These are phyloP conservation scores for Fusarium tuaranense DNA, from an alignment of 2,329 filamentous ascomycete species.

Conservation along the genomic window DNA sequence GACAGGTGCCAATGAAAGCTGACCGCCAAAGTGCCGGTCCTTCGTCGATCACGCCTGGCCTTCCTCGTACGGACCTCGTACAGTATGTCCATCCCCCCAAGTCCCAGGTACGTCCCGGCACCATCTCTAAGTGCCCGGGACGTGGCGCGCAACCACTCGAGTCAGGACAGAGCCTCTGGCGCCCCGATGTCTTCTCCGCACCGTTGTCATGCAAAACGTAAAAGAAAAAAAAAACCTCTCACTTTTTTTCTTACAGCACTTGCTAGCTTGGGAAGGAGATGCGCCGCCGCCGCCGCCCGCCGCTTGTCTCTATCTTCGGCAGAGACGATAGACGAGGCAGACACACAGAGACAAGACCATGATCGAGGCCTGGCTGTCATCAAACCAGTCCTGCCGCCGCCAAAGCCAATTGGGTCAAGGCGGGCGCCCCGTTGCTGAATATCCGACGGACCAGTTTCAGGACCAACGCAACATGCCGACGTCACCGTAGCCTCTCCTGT, in stretches of 20 bases:
- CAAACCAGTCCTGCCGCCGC: constrained; percentile 2
- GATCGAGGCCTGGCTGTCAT: constrained; percentile 17
- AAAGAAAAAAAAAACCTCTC: constrained; percentile 24
- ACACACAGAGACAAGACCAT: constrained; percentile 5
- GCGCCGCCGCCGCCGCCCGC: not conserved
- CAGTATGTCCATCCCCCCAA: constrained; percentile 9
- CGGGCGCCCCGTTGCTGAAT: constrained; percentile 26
- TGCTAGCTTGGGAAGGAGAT: not conserved
- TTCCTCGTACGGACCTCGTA: constrained; percentile 25
- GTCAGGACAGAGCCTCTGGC: constrained; percentile 22
- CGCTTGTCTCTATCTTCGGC: not conserved
- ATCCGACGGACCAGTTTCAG: constrained; percentile 43
- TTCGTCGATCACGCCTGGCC: constrained; percentile 34
- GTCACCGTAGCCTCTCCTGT: constrained; percentile 24
- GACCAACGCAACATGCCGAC: constrained; percentile 33
- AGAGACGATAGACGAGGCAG: not conserved
- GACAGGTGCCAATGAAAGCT: constrained; percentile 24
- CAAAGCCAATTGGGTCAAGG: constrained; percentile 28
- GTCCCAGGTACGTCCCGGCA: constrained; percentile 15
- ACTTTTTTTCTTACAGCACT: constrained; percentile 4
- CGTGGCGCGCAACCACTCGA: constrained; percentile 32
- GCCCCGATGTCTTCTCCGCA: constrained; percentile 17
- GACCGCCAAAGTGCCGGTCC: constrained; percentile 36
- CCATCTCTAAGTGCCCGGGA: constrained; percentile 13
- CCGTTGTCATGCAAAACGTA: constrained; percentile 25